Evolutionary conservation across 1,284 basidiomycete species (phyloP).

Genomic region (Microbotryum silenes-acaulis): DNA sequence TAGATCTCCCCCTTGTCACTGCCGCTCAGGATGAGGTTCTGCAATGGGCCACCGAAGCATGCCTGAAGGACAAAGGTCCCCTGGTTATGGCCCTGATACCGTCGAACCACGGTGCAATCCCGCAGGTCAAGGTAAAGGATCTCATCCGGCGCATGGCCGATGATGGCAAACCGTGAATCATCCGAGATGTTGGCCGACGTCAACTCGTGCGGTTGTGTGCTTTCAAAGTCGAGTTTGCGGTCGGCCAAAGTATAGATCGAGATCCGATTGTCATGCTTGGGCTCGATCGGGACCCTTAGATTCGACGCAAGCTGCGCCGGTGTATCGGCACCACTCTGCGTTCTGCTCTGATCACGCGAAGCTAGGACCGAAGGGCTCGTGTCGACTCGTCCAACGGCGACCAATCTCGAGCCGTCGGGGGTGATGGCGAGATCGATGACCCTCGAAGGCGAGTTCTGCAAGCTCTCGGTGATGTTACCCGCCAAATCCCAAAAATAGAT

Average conservation of each 20-base stretch:
- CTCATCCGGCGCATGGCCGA: constrained; percentile 81
- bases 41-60: constrained; percentile 87
- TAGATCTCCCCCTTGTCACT: constrained; percentile 92
- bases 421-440: constrained; percentile 80
- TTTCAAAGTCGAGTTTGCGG: constrained; percentile 42
- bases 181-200: constrained; percentile 80
- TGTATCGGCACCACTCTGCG: constrained; percentile 36
- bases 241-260: constrained; percentile 61
- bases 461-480: constrained; percentile 61
- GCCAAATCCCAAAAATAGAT: constrained; percentile 60
- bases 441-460: constrained; percentile 69
- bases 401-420: constrained; percentile 71
- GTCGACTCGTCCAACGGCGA: constrained; percentile 60
- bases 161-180: constrained; percentile 76
- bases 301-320: constrained; percentile 9
- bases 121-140: constrained; percentile 77
- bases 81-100: constrained; percentile 74
- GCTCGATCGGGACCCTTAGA: constrained; percentile 30
- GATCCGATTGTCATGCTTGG: constrained; percentile 50
- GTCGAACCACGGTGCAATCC: constrained; percentile 55
- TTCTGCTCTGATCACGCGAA: background rate
- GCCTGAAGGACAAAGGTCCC: constrained; percentile 75
- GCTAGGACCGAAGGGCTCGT: constrained; percentile 5
- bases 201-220: constrained; percentile 51
- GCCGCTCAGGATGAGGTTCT: constrained; percentile 83